Evolutionary conservation across 805 yeast genomes (phyloP).

Genomic region (Scheffersomyces amazonensis): DNA sequence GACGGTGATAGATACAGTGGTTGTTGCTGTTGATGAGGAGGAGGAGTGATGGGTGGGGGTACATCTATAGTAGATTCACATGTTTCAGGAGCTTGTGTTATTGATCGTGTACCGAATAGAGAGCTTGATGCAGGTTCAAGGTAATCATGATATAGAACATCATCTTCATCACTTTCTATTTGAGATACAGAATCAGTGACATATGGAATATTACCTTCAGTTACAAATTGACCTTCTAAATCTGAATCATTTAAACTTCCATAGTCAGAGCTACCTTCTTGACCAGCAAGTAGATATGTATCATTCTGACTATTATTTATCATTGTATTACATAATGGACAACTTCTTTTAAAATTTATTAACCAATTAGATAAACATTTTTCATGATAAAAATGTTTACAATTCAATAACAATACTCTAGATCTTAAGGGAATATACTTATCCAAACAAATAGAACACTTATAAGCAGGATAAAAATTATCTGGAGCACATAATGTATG

Average conservation of each 20-base stretch:
- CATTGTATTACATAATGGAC: slow-evolving; percentile 55
- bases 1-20: background rate
- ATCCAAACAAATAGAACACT: slow-evolving; percentile 61
- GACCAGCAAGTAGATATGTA: slow-evolving; percentile 15
- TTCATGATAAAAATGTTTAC: slow-evolving; percentile 61
- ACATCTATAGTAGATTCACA: too few relatives aligned
- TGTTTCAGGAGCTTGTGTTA: background rate
- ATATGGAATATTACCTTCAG: background rate
- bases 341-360: slow-evolving; percentile 47
- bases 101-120: slow-evolving; percentile 3
- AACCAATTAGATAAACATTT: slow-evolving; percentile 61
- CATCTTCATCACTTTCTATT: background rate
- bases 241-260: slow-evolving; percentile 18
- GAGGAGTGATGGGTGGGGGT: background rate
- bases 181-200: background rate
- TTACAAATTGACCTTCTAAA: slow-evolving; percentile 10
- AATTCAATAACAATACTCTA: slow-evolving; percentile 51
- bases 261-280: slow-evolving; percentile 11
- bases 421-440: slow-evolving; percentile 46
- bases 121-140: slow-evolving; percentile 3
- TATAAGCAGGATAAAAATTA: slow-evolving; percentile 43
- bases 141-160: background rate
- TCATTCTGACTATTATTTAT: slow-evolving; percentile 9
- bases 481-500: slow-evolving; percentile 24
- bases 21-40: too few relatives aligned